Evolutionary conservation across 345 rosid genomes (phyloP).

Genomic region (Populus nigra): DNA sequence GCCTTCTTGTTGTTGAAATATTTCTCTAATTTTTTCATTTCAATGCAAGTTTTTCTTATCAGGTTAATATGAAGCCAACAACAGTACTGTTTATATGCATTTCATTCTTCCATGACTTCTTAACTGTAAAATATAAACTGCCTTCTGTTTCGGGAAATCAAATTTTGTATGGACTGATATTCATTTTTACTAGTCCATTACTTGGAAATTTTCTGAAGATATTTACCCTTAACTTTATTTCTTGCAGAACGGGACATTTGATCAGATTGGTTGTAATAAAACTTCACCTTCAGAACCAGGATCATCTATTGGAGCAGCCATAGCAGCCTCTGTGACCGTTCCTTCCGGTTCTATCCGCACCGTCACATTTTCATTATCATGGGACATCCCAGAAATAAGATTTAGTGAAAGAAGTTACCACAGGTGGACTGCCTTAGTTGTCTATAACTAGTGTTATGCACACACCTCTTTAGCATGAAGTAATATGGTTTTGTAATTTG

Average conservation of each 20-base stretch:
- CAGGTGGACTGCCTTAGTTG: slow-evolving; percentile 38
- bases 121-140: no score
- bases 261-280: slow-evolving; percentile 30
- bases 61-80: no score
- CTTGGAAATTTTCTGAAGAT: neutral
- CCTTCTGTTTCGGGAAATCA: neutral
- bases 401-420: slow-evolving; percentile 68
- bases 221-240: neutral
- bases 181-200: neutral
- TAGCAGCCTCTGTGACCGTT: slow-evolving; percentile 70
- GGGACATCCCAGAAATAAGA: slow-evolving; percentile 88
- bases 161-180: neutral
- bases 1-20: neutral
- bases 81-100: no score
- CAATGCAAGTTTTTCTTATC: no score
- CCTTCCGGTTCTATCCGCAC: slow-evolving; percentile 47
- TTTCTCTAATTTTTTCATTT: neutral
- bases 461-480: neutral
- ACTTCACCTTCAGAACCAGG: slow-evolving; percentile 55
- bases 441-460: neutral
- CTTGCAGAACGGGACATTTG: slow-evolving; percentile 67
- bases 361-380: slow-evolving; percentile 79
- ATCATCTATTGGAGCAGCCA: slow-evolving; percentile 84
- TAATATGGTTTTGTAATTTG: neutral
- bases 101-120: no score